Evolutionary conservation across 768 basidiomycete genomes (phyloP), one percentile per base, ranked within the genome.

Genomic region (Dentipellis sp.): DNA sequence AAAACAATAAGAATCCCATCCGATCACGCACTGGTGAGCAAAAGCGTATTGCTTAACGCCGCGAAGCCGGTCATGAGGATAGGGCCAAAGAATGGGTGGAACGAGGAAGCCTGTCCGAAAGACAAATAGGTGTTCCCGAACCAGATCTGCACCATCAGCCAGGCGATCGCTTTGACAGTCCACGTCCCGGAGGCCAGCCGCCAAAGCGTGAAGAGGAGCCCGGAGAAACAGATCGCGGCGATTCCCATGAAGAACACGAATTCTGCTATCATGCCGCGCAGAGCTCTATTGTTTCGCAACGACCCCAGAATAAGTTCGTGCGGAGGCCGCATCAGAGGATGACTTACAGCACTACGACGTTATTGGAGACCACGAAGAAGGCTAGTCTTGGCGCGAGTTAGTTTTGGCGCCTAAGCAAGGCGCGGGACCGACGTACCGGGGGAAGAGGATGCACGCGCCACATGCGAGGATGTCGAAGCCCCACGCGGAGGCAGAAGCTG

Each of bases 101-200:
- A 77, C 54, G 71, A 73, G 46, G 67, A 64, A 0, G 74, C 74
- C 55, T 74, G 70, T 4, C 61, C 68, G 59, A 77, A 69, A 53
- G 74, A 78, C 29, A 90, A 70, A 63, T 77, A 86, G 2, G 81
- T 84, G 62, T 86, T 88, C 0, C 89, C 88, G 58, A 91, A 90
- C 88, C 90, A 91, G 34, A 92, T 89, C 57, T 91, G 85, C 2
- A 88, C 78, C 84, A 92, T 85, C 10, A 92, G 69, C 90, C 90
- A 93, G 0, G 85, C 79, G 51, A 91, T 91, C 11, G 75, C 69
- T 59, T 75, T 79, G 21, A 74, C 50, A 12, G 65, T 63, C 74
- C 74, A 75, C 22, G 11, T 62, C n/a, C 68, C 69, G 1, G 66
- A 66, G 11, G 80, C 79, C n/a, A 83, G 69, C 7, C 71, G 74